Evolutionary conservation across 306 rosid genomes (phyloP).

Genomic region (Vigna nakashimae): DNA sequence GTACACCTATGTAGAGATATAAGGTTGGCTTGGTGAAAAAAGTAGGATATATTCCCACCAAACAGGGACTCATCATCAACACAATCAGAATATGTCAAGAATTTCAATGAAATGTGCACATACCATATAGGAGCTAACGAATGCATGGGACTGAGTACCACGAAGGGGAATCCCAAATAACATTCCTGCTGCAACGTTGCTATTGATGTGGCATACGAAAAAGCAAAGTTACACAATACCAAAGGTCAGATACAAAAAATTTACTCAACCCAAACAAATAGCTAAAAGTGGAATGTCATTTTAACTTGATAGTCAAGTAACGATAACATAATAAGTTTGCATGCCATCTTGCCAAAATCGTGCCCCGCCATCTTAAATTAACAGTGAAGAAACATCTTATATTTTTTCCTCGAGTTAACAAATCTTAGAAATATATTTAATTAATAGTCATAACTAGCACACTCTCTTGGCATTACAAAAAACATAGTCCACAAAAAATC

Average conservation of each 20-base stretch:
- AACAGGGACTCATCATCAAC: neutral
- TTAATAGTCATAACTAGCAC: conserved; percentile 1
- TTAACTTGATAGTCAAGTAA: neutral
- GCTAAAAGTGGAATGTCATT: conserved; percentile 20
- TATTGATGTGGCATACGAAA: conserved; percentile 45
- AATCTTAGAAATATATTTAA: neutral
- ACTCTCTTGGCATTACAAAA: conserved; percentile 16
- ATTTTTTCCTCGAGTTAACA: neutral
- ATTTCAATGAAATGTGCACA: conserved; percentile 46
- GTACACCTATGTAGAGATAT: neutral
- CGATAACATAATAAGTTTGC: neutral
- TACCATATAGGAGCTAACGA: conserved; percentile 86
- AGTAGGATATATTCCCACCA: neutral
- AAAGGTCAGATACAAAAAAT: neutral
- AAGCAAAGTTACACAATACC: conserved; percentile 35
- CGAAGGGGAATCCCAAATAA: conserved; percentile 91
- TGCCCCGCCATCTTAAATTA: conserved; percentile 22
- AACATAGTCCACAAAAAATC: conserved; percentile 1
- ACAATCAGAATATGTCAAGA: conserved; percentile 8
- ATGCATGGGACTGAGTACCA: conserved; percentile 97
- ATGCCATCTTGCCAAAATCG: conserved; percentile 1
- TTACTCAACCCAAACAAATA: conserved; percentile 6
- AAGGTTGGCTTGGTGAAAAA: too few species aligned
- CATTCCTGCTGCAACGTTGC: conserved; percentile 90
- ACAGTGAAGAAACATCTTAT: neutral